Evolutionary conservation across 371 early-diverging fungal genomes (phyloP).

Genomic region (Nematocida parisii): DNA sequence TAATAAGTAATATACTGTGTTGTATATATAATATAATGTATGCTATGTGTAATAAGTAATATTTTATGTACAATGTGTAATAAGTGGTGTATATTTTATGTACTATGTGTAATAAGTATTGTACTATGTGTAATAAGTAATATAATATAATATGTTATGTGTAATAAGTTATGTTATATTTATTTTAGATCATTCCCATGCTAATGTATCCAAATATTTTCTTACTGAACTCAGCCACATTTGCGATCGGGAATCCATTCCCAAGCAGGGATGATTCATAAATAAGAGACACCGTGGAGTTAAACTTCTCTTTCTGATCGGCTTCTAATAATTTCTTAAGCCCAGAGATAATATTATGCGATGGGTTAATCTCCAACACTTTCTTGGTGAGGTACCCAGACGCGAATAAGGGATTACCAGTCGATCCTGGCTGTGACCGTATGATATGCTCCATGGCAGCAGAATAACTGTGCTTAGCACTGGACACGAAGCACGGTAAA

Average conservation of each 20-base stretch:
- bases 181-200: conserved; percentile 13
- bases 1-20: too few relatives aligned
- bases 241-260: conserved; percentile 36
- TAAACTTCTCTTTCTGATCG: conserved; percentile 22
- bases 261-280: conserved; percentile 42
- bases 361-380: conserved; percentile 50
- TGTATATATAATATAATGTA: too few relatives aligned
- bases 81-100: too few relatives aligned
- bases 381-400: conserved; percentile 52
- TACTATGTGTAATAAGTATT: too few relatives aligned
- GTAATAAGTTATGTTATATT: too few relatives aligned
- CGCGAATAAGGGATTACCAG: conserved; percentile 5
- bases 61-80: too few relatives aligned
- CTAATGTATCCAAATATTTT: conserved; percentile 39
- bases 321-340: conserved; percentile 25
- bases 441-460: conserved; percentile 58
- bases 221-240: conserved; percentile 26
- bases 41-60: too few relatives aligned
- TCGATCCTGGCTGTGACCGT: conserved; percentile 38
- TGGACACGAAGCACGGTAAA: conserved; percentile 20
- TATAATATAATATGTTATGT: too few relatives aligned
- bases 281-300: conserved; percentile 4
- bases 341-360: conserved; percentile 25
- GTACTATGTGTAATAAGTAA: too few relatives aligned
- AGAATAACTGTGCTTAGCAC: conserved; percentile 53